phyloP scores from a whole-genome alignment of 1,284 basidiomycete species.

The Heterobasidion parviporum region DNA sequence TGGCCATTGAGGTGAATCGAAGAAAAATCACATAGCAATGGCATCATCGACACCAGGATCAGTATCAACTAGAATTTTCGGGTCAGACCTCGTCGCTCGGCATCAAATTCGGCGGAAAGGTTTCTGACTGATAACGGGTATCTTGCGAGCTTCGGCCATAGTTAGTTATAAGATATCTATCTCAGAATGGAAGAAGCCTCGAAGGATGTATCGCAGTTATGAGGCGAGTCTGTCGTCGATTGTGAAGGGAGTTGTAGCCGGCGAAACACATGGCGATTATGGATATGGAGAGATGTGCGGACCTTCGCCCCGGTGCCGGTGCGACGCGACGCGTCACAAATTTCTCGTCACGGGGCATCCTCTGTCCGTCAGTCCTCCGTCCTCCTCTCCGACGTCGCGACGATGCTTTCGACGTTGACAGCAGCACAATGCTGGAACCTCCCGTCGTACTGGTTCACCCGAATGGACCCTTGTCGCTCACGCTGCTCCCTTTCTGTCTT shows the following conservation, averaged over 20 bases:
- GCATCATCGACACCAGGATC: slow-evolving; percentile 92
- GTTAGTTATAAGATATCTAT: background rate
- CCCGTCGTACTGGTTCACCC: background rate
- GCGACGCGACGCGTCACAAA: no score
- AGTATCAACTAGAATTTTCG: slow-evolving; percentile 50
- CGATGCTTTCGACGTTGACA: slow-evolving; percentile 57
- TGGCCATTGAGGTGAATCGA: slow-evolving; percentile 11
- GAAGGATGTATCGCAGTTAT: no score
- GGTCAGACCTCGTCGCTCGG: slow-evolving; percentile 5
- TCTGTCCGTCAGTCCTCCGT: slow-evolving; percentile 10
- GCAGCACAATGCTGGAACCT: slow-evolving; percentile 66
- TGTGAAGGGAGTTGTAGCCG: no score
- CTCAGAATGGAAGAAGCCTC: no score
- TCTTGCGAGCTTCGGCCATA: slow-evolving; percentile 14
- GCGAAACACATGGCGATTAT: no score
- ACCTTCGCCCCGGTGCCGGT: no score
- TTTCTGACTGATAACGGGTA: slow-evolving; percentile 51
- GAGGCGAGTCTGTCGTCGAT: no score
- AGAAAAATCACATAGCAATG: slow-evolving; percentile 48
- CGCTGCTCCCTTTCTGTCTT: background rate
- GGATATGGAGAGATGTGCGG: no score
- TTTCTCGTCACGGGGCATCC: no score
- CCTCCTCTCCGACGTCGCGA: slow-evolving; percentile 59
- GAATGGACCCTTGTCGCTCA: background rate
- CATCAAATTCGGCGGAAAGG: background rate